Evolutionary conservation across 495 filamentous ascomycete genomes (phyloP).

Genomic region (Ramalina intermedia): DNA sequence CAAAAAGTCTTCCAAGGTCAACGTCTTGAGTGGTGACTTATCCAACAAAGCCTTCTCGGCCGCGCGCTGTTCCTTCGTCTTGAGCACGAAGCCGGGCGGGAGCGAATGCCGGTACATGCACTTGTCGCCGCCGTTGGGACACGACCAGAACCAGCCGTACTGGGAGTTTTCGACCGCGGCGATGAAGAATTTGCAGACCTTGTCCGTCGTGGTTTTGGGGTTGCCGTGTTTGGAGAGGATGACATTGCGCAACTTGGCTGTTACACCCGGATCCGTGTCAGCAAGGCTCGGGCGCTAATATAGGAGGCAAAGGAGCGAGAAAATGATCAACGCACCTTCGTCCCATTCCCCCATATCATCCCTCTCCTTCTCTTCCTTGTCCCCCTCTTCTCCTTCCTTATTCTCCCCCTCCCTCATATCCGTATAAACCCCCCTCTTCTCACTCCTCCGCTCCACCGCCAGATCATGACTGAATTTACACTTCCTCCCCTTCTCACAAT

Average conservation of each 20-base stretch:
- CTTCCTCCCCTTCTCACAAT: conserved; percentile 92
- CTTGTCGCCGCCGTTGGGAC: conserved; percentile 91
- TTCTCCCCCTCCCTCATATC: conserved; percentile 57
- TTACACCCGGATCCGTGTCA: background rate
- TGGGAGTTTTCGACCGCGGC: conserved; percentile 95
- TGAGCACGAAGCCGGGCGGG: conserved; percentile 88
- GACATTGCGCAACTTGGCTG: conserved; percentile 75
- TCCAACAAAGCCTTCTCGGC: conserved; percentile 96
- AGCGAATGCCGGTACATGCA: conserved; percentile 98
- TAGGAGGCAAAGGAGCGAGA: background rate
- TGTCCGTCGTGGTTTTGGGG: conserved; percentile 89
- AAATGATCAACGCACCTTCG: conserved; percentile 30
- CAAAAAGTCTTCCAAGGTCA: conserved; percentile 94
- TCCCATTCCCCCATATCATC: conserved; percentile 96
- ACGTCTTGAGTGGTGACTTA: conserved; percentile 84
- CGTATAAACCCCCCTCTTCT: conserved; percentile 85
- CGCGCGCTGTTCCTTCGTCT: conserved; percentile 92
- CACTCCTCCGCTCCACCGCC: conserved; percentile 72
- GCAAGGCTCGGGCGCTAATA: too few relatives aligned
- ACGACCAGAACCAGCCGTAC: conserved; percentile 98
- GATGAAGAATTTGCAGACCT: conserved; percentile 98
- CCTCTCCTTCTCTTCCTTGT: conserved; percentile 61
- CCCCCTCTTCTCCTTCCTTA: conserved; percentile 50
- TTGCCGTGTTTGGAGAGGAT: conserved; percentile 95
- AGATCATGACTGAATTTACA: conserved; percentile 97